Base-by-base conservation (phyloP, 129 eudicot genomes). In the Arctium minus region DNA sequence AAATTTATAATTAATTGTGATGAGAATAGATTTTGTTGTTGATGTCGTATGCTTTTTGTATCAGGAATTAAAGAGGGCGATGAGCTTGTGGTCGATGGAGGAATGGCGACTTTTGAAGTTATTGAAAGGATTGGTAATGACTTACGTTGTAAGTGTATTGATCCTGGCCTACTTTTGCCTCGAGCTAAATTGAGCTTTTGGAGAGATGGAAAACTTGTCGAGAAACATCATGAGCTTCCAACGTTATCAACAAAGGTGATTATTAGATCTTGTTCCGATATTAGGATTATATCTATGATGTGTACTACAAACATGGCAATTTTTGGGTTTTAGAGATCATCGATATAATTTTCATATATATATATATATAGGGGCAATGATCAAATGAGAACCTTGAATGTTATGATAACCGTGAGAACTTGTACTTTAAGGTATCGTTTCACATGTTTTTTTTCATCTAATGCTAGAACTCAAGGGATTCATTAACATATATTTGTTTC, bases 41-140 rank as follows among this genome's bases (percentile, higher is more conserved):
- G 65, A 2, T 36, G 13, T 75, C 18, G 3, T 48, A 22, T 42
- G 13, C 1, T 75, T 72, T 65, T 37, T 64, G 22, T 80, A 27
- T 79, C 80, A 90, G 97, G 92, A 67, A 79, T 88, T 2, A 82
- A 87, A 79, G 87, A 84, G 60, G 97, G 97, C 3, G 93, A 90
- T 80, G 94, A 85, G 46, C 83, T 92, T 70, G 89, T 92, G 4
- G 84, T 92, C 33, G 97, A 92, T 86, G 97, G 97, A 73, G 97
- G 97, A 77, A 92, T 92, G 97, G 93, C 91, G 1, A 89, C 89
- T 1, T 92, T 92, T 82, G 86, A 90, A 80, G 97, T 92, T 4
- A 64, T 90, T 0, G 97, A 88, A 68, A 86, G 80, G 65, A 77
- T 88, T 12, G 91, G 97, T 8, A 90, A 88, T 78, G 92, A 89